phyloP scores from a whole-genome alignment of 768 basidiomycete genomes.

The Psilocybe cubensis region DNA sequence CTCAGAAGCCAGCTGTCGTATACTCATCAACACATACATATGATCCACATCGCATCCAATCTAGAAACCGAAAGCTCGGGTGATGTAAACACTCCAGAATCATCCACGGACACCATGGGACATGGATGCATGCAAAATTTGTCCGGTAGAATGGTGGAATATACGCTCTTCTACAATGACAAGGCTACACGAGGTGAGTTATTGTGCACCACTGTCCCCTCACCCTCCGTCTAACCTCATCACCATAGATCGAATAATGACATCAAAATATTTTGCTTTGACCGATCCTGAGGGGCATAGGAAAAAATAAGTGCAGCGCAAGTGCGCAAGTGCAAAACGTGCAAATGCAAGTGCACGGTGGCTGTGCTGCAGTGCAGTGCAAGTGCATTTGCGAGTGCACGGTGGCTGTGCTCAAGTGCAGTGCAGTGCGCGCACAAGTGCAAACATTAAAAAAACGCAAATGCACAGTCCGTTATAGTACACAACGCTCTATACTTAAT shows the following conservation, averaged over 20 bases:
- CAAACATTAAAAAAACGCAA: too few relatives aligned
- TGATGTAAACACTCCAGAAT: constrained; percentile 15
- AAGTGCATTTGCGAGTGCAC: too few relatives aligned
- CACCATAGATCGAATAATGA: constrained; percentile 15
- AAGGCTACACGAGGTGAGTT: constrained; percentile 16
- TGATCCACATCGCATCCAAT: constrained; percentile 18
- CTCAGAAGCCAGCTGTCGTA: constrained; percentile 20
- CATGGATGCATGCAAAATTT: constrained; percentile 11
- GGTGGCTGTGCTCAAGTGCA: too few relatives aligned
- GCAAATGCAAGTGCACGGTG: too few relatives aligned
- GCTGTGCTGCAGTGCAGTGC: too few relatives aligned
- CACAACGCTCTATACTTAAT: too few relatives aligned
- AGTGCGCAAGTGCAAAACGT: constrained; percentile 17
- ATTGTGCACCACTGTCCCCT: constrained; percentile 1
- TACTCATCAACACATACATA: constrained; percentile 19
- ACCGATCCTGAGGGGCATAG: constrained; percentile 15
- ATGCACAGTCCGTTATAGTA: too few relatives aligned
- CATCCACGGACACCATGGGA: constrained; percentile 2
- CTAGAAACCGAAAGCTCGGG: constrained; percentile 16
- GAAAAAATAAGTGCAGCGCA: too few relatives aligned
- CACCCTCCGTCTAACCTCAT: constrained; percentile 6
- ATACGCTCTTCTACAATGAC: constrained; percentile 17
- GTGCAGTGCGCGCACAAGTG: too few relatives aligned
- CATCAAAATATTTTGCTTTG: constrained; percentile 18
- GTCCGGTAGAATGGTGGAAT: constrained; percentile 18